These are phyloP conservation scores for Botrytis elliptica DNA, from an alignment of 2,329 filamentous ascomycete species.

Conservation along the genomic window DNA sequence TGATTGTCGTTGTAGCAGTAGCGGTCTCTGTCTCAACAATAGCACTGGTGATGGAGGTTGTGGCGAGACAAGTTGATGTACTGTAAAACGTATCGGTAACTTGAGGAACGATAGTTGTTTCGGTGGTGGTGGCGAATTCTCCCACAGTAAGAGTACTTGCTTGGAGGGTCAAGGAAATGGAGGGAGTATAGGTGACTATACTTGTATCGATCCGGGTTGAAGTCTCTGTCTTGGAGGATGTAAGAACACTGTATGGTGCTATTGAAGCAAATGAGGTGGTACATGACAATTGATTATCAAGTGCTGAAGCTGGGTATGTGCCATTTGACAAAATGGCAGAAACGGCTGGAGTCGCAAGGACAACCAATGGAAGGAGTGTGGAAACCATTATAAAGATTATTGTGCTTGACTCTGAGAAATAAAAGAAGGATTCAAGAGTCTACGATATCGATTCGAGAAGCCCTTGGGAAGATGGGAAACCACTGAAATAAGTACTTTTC, in stretches of 20 bases:
- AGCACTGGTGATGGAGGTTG: neutral
- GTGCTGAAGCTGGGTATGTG: neutral
- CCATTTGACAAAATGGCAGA: slow-evolving; percentile 9
- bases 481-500: neutral
- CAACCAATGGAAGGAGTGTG: slow-evolving; percentile 3
- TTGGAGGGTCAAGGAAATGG: neutral
- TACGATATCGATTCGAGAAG: neutral
- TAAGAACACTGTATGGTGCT: neutral
- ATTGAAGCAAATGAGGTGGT: slow-evolving; percentile 1
- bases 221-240: neutral
- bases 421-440: slow-evolving; percentile 13
- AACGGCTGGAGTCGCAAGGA: slow-evolving; percentile 5
- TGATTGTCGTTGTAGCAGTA: neutral
- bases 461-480: neutral
- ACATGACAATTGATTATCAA: neutral
- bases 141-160: neutral
- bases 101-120: neutral
- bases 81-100: neutral
- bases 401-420: neutral
- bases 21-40: neutral
- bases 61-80: neutral
- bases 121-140: neutral
- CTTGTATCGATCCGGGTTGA: neutral
- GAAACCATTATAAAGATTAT: neutral
- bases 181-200: slow-evolving; percentile 7